A percentile compares a stretch with the other conserved stretches of the same genome.
These are phyloP conservation scores for Tripidium arundinaceum DNA, from an alignment of 202 grass and related monocot species.

Conservation along the genomic window DNA sequence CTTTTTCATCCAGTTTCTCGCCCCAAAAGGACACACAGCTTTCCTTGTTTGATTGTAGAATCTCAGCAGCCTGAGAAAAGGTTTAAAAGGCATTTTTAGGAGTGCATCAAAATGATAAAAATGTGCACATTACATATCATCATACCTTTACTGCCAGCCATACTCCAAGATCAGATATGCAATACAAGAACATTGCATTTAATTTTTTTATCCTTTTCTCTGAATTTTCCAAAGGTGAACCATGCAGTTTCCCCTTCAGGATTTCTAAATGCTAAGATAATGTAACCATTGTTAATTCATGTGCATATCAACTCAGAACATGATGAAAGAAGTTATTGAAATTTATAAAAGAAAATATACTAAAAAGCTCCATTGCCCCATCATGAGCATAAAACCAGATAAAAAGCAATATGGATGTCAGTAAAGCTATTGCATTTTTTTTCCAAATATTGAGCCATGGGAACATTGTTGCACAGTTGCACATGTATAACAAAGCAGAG, in stretches of 20 bases:
- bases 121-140: not conserved
- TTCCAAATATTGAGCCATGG: not conserved
- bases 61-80: conserved; percentile 68
- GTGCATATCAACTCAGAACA: not conserved
- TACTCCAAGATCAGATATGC: conserved; percentile 59
- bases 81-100: conserved; percentile 13
- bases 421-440: not conserved
- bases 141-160: conserved; percentile 62
- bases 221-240: conserved; percentile 22
- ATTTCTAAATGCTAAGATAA: conserved; percentile 59
- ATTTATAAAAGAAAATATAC: not conserved
- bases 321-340: conserved; percentile 1
- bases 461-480: not conserved
- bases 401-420: not conserved
- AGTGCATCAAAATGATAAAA: conserved; percentile 7
- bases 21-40: conserved; percentile 62
- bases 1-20: conserved; percentile 39
- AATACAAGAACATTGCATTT: conserved; percentile 48
- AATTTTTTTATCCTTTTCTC: conserved; percentile 44
- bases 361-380: not conserved
- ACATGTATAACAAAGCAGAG: not conserved
- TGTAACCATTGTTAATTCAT: not conserved
- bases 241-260: conserved; percentile 36
- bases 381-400: not conserved
- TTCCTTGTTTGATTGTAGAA: conserved; percentile 42